Evolutionary conservation across 2,329 filamentous ascomycete genomes (phyloP).

Genomic region (Pseudogymnoascus sp.): DNA sequence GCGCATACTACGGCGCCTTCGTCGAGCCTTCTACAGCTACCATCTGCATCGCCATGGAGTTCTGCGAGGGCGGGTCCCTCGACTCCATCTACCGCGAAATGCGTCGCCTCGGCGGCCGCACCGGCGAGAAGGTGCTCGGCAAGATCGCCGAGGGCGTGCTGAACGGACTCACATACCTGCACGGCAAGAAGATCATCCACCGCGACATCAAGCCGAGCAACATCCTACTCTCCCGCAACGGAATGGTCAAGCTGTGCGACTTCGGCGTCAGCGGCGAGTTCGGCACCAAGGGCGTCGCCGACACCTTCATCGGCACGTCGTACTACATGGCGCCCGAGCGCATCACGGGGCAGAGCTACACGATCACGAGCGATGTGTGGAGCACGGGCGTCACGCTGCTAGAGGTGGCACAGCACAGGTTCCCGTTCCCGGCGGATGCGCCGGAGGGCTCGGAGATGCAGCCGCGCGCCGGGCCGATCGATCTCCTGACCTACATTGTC

Average conservation of each 20-base stretch:
- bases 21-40: constrained; percentile 93
- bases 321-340: constrained; percentile 99
- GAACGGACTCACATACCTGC: constrained; percentile 87
- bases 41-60: constrained; percentile 98
- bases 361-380: constrained; percentile 98
- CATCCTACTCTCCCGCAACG: constrained; percentile 84
- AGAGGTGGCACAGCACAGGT: constrained; percentile 98
- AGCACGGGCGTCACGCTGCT: constrained; percentile 91
- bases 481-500: constrained; percentile 94
- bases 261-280: constrained; percentile 98
- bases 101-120: constrained; percentile 87
- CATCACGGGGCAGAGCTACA: constrained; percentile 95
- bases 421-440: constrained; percentile 94
- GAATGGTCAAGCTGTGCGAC: constrained; percentile 95
- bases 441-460: constrained; percentile 95
- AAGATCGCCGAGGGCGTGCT: constrained; percentile 95
- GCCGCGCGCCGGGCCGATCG: constrained; percentile 84
- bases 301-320: constrained; percentile 96
- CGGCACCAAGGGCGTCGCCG: constrained; percentile 95
- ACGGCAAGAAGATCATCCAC: constrained; percentile 95
- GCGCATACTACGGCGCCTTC: constrained; percentile 94
- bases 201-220: constrained; percentile 98
- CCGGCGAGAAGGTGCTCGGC: constrained; percentile 92
- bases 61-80: constrained; percentile 91
- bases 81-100: constrained; percentile 98